Evolutionary conservation across 78 protist species (phyloP).

Genomic region (slime mould (Dictyostelium discoideum)): DNA sequence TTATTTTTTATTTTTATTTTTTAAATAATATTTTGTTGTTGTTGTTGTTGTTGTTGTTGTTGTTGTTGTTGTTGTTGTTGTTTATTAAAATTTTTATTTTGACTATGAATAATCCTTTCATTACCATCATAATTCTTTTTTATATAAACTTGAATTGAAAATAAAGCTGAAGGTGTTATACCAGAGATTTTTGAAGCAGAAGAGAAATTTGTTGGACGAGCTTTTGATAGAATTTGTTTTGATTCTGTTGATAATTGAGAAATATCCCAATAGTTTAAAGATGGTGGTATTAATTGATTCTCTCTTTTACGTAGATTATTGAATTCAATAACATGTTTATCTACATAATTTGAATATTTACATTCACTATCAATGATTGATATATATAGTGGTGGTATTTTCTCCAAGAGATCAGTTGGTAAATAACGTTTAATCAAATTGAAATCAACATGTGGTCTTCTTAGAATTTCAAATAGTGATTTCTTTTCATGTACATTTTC

Average conservation of each 20-base stretch:
- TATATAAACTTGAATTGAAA: slow-evolving; percentile 5
- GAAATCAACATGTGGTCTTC: slow-evolving; percentile 37
- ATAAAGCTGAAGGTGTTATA: slow-evolving; percentile 68
- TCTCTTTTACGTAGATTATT: slow-evolving; percentile 46
- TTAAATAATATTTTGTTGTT: background rate
- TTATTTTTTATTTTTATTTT: background rate
- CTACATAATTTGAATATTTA: slow-evolving; percentile 30
- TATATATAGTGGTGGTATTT: background rate
- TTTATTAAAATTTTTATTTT: background rate
- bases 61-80: background rate
- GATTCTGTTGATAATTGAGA: slow-evolving; percentile 58
- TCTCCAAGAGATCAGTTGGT: background rate
- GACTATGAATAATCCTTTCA: background rate
- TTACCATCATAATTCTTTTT: background rate
- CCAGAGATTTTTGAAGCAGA: slow-evolving; percentile 66
- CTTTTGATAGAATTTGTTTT: slow-evolving; percentile 49
- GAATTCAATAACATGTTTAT: slow-evolving; percentile 38
- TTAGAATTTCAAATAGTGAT: slow-evolving; percentile 32
- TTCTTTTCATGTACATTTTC: slow-evolving; percentile 39
- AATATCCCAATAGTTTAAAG: slow-evolving; percentile 22
- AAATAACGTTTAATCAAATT: background rate
- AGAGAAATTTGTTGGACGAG: slow-evolving; percentile 48
- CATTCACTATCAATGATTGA: slow-evolving; percentile 69
- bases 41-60: background rate
- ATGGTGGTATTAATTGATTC: slow-evolving; percentile 7